Percentiles rank a stretch among this genome's conserved stretches.
These are phyloP conservation scores for Rhododendron griersonianum DNA, from an alignment of 148 eudicot species.

Conservation along the genomic window DNA sequence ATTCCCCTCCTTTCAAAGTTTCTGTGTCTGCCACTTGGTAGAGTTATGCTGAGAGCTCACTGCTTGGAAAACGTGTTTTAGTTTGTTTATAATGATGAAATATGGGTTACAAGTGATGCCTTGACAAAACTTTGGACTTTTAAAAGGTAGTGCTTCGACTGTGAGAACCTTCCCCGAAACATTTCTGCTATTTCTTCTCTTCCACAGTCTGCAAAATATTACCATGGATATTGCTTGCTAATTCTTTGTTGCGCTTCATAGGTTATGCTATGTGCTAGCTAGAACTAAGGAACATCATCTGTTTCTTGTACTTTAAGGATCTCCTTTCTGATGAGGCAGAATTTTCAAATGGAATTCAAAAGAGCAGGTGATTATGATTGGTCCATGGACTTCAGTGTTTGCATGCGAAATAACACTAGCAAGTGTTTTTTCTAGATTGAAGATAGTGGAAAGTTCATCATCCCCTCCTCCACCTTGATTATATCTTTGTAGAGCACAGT, in stretches of 20 bases:
- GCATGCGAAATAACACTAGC: neutral
- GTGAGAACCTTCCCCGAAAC: neutral
- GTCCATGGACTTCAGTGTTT: neutral
- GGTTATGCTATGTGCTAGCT: neutral
- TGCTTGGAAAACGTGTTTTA: neutral
- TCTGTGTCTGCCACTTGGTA: neutral
- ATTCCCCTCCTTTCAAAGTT: neutral
- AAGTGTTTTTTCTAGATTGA: neutral
- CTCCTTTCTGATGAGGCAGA: constrained; percentile 1
- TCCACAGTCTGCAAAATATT: neutral
- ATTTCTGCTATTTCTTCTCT: neutral
- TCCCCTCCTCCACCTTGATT: neutral
- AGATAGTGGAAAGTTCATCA: neutral
- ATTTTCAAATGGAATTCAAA: neutral
- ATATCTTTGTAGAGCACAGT: neutral
- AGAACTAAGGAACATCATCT: neutral
- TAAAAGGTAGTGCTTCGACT: neutral
- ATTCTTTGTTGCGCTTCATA: neutral
- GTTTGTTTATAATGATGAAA: neutral
- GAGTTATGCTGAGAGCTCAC: neutral
- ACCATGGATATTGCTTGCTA: neutral
- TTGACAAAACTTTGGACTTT: neutral
- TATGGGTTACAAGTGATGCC: neutral
- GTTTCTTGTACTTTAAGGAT: neutral
- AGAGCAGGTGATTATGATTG: neutral